phyloP scores from a whole-genome alignment of 371 early-diverging fungal genomes.

The Nematocida ironsii region DNA sequence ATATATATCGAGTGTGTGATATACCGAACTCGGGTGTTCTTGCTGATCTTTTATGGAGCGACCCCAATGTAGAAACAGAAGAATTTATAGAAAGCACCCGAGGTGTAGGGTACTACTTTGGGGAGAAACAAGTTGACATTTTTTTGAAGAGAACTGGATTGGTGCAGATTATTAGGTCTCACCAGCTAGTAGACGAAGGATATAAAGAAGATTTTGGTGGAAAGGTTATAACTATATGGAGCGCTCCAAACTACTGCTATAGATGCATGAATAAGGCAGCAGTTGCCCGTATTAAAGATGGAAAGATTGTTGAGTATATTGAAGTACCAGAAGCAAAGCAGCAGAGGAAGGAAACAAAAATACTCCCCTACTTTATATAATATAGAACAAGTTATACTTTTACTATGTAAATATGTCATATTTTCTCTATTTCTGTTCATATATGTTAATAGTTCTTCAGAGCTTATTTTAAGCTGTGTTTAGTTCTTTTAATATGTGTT shows the following conservation, averaged over 20 bases:
- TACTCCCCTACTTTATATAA: slow-evolving; percentile 40
- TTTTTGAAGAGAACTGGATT: slow-evolving; percentile 66
- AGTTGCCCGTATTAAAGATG: slow-evolving; percentile 50
- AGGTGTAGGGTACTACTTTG: slow-evolving; percentile 67
- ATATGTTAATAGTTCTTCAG: no score
- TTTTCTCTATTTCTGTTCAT: no score
- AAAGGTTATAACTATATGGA: slow-evolving; percentile 69
- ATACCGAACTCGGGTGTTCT: slow-evolving; percentile 85
- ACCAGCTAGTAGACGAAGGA: slow-evolving; percentile 69
- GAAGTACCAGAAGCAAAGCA: slow-evolving; percentile 21
- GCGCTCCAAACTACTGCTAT: slow-evolving; percentile 70
- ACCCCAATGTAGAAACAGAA: slow-evolving; percentile 79
- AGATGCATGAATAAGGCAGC: slow-evolving; percentile 68
- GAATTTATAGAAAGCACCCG: slow-evolving; percentile 55
- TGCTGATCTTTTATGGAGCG: slow-evolving; percentile 94
- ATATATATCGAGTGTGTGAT: slow-evolving; percentile 86
- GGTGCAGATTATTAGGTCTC: slow-evolving; percentile 67
- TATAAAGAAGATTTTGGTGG: slow-evolving; percentile 67
- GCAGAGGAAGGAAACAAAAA: slow-evolving; percentile 29
- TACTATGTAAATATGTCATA: no score
- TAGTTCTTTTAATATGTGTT: no score
- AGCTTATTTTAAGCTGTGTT: no score
- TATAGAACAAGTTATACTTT: no score
- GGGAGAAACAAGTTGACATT: slow-evolving; percentile 43
- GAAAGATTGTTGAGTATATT: slow-evolving; percentile 14